These are phyloP conservation scores for Glycine tomentella DNA, from an alignment of 306 rosid species.

Conservation along the genomic window DNA sequence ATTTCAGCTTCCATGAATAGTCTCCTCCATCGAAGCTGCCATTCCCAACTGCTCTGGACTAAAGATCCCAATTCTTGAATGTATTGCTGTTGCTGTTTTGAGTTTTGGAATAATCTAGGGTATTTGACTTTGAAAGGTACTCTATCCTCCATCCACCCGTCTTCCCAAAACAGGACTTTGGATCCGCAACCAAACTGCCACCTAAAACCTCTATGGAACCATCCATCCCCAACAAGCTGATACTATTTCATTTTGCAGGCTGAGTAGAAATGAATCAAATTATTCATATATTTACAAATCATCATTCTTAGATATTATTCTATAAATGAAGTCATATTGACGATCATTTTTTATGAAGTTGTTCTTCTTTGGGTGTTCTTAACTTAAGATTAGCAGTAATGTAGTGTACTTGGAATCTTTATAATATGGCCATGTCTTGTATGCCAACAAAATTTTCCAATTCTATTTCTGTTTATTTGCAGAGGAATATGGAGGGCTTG, in stretches of 20 bases:
- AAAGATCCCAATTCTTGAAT: too few species aligned
- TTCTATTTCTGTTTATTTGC: conserved; percentile 46
- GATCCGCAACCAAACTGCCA: too few species aligned
- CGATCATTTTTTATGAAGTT: background rate
- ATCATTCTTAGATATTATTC: conserved; percentile 10
- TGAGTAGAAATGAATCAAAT: background rate
- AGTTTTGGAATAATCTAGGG: too few species aligned
- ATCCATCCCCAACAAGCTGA: too few species aligned
- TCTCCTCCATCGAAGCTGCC: too few species aligned
- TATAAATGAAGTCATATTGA: background rate
- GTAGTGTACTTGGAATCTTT: conserved; percentile 21
- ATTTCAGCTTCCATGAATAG: too few species aligned
- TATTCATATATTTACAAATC: conserved; percentile 27
- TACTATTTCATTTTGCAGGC: conserved; percentile 17
- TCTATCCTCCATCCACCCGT: too few species aligned
- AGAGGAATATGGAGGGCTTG: conserved; percentile 99
- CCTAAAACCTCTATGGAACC: too few species aligned
- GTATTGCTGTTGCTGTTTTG: too few species aligned
- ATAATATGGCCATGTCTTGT: conserved; percentile 6
- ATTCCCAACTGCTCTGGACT: too few species aligned
- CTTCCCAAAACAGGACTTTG: too few species aligned
- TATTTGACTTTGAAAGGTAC: too few species aligned
- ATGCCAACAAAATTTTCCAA: conserved; percentile 28
- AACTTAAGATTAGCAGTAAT: conserved; percentile 10
- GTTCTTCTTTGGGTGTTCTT: conserved; percentile 18